A percentile compares a stretch with the other conserved stretches of the same genome.
phyloP scores from a whole-genome alignment of 352 stramenopile species.

The Halophytophthora batemanensis region DNA sequence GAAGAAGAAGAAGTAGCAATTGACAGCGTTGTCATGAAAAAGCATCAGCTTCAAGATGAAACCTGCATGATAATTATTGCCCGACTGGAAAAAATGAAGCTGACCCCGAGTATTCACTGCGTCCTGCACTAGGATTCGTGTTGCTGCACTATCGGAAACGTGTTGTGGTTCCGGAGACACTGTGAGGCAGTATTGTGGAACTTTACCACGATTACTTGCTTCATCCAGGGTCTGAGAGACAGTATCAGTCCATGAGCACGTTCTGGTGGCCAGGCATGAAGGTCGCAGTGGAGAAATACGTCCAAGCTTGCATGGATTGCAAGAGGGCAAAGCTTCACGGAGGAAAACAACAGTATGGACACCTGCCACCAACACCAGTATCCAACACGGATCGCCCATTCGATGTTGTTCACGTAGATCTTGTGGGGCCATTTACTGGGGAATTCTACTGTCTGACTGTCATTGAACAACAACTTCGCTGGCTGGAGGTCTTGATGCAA shows the following conservation, averaged over 20 bases:
- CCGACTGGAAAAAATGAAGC: neutral
- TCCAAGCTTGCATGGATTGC: neutral
- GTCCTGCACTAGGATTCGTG: neutral
- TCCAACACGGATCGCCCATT: constrained; percentile 5
- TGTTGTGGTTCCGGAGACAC: constrained; percentile 1
- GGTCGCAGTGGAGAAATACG: neutral
- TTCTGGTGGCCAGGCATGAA: constrained; percentile 14
- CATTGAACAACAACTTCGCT: constrained; percentile 9
- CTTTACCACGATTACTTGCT: constrained; percentile 8
- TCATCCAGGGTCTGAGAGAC: constrained; percentile 6
- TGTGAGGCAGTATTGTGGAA: neutral
- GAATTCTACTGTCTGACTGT: constrained; percentile 6
- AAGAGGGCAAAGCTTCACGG: constrained; percentile 12
- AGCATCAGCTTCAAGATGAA: constrained; percentile 1
- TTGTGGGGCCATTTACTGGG: neutral
- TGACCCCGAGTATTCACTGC: constrained; percentile 6
- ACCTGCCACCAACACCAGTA: neutral
- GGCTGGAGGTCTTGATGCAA: constrained; percentile 9
- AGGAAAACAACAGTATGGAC: constrained; percentile 9
- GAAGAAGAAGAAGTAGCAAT: constrained; percentile 7
- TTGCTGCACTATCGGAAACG: constrained; percentile 6
- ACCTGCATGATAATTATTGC: neutral
- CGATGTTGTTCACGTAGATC: constrained; percentile 10
- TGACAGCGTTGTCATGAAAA: constrained; percentile 5
- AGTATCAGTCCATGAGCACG: constrained; percentile 3